Evolutionary conservation across 352 stramenopile genomes (phyloP), one percentile per base, ranked within the genome.

Genomic region (Pseudoperonospora humuli): DNA sequence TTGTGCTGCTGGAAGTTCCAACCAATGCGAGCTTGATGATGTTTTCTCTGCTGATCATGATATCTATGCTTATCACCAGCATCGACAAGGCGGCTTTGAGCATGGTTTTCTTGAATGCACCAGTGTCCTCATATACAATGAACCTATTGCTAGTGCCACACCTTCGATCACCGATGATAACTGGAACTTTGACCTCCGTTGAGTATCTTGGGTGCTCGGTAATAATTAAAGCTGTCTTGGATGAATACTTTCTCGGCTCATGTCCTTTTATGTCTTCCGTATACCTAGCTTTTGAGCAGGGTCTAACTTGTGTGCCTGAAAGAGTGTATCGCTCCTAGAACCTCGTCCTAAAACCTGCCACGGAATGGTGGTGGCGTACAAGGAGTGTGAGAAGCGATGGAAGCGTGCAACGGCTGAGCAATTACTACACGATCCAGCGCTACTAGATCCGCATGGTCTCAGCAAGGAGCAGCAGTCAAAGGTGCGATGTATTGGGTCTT

Each of bases 21-120:
- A 58, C 89, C 7, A 78, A 78, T 17, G 60, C 77, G 3, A 24
- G 72, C 21, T 44, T 87, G 27, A 50, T 89, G 43, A 42, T 86
- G 8, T 13, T 86, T 2, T 88, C 75, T 36, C 50, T 93, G 34
- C 44, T 89, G 18, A 67, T 88, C 8, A 48, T 91, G 18, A 42
- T 72, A 4, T 89, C 81, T 41, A 76, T 86, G 47, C 54, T 89
- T 3, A 67, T 88, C 57, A 93, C 81, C 21, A 86, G 70, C 28
- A 37, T 89, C 21, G 78, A 93, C 59, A 90, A 89, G 58, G 61
- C 86, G 49, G 47, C 34, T 93, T 86, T 50, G 38, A 61, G 6
- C 57, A 63, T 17, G 81, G 81, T 5, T 93, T 89, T 31, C 17
- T 54, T 90, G 9, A 83, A 93, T 41, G 34, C 57, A 20, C 70